Conservation (phyloP, 495 filamentous ascomycete species). For the Daldinia childiae region DNA sequence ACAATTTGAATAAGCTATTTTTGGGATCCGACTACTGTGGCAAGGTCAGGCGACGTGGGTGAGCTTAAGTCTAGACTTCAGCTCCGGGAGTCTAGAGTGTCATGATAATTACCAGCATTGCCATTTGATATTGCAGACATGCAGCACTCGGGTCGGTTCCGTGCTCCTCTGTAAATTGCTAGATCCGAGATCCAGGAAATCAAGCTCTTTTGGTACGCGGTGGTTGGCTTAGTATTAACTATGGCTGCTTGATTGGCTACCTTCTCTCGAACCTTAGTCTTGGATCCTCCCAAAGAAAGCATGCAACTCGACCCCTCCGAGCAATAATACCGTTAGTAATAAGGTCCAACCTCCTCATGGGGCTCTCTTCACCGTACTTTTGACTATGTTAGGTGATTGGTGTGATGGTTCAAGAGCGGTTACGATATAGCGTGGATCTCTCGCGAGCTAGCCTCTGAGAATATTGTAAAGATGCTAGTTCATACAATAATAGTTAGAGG, state of each 20-base stretch:
- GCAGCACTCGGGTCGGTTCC: conserved; percentile 19
- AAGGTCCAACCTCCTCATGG: conserved; percentile 9
- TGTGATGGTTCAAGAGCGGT: not conserved
- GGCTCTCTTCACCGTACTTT: conserved; percentile 8
- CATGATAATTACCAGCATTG: conserved; percentile 29
- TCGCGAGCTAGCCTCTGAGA: not conserved
- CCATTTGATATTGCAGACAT: conserved; percentile 33
- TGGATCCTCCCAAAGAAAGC: conserved; percentile 18
- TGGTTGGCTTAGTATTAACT: conserved; percentile 26
- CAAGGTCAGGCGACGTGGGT: conserved; percentile 27
- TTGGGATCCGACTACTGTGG: conserved; percentile 20
- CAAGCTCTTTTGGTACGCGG: conserved; percentile 13
- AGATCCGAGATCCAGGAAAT: conserved; percentile 40
- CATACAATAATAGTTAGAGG: not conserved
- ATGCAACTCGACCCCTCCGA: conserved; percentile 22
- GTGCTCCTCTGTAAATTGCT: conserved; percentile 33
- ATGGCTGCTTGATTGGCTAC: conserved; percentile 33
- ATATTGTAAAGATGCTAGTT: not conserved
- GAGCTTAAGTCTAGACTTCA: conserved; percentile 33
- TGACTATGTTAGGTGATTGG: conserved; percentile 3
- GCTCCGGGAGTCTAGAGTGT: conserved; percentile 25
- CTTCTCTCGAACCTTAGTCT: conserved; percentile 21
- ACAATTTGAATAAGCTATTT: conserved; percentile 35
- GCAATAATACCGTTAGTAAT: conserved; percentile 22
- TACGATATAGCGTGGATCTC: not conserved